Evolutionary conservation across 1,284 basidiomycete genomes (phyloP).

Genomic region (Leccinum angustisporum): DNA sequence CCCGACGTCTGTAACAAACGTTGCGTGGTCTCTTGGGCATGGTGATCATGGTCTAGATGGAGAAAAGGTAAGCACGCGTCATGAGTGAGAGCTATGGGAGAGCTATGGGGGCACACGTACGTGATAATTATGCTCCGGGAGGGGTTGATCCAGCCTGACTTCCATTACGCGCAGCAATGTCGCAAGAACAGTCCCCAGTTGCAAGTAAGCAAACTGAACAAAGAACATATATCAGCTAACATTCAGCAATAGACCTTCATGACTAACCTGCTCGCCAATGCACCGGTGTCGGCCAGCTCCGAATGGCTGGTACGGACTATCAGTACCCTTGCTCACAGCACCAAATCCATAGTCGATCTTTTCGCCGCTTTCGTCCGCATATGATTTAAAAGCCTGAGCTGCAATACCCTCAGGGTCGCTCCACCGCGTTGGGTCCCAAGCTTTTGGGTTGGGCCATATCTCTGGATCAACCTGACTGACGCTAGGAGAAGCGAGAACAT

Average conservation of each 20-base stretch:
- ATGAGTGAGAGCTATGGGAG: neutral
- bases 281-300: constrained; percentile 94
- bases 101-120: constrained; percentile 46
- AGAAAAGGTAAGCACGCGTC: constrained; percentile 4
- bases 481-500: constrained; percentile 87
- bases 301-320: constrained; percentile 92
- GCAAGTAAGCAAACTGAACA: constrained; percentile 88
- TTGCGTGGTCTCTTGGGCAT: constrained; percentile 56
- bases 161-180: constrained; percentile 80
- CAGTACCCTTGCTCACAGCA: constrained; percentile 88
- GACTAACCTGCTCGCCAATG: constrained; percentile 84
- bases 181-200: constrained; percentile 83
- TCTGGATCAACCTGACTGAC: constrained; percentile 86
- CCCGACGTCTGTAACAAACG: constrained; percentile 46
- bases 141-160: constrained; percentile 60
- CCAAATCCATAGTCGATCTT: constrained; percentile 98
- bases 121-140: constrained; percentile 90
- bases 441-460: constrained; percentile 75
- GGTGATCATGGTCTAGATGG: constrained; percentile 66
- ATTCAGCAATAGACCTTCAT: neutral
- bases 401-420: constrained; percentile 76
- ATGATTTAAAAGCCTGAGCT: constrained; percentile 70
- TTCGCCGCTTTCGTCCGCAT: constrained; percentile 75
- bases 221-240: constrained; percentile 9
- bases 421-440: constrained; percentile 89